phyloP scores from a whole-genome alignment of 1,284 basidiomycete species.

The Caloboletus firmus region DNA sequence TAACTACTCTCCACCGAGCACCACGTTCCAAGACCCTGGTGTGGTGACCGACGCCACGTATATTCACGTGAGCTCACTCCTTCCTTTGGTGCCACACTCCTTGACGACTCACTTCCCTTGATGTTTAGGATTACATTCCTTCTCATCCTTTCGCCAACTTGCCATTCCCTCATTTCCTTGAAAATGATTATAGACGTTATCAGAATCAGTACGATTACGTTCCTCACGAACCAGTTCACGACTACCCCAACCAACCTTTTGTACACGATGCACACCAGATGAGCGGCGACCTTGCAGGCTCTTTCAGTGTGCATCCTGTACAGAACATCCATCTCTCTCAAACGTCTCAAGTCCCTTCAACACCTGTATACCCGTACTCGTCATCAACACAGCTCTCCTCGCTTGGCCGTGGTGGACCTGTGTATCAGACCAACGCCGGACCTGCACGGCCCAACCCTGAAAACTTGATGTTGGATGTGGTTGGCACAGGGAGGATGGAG shows the following conservation, averaged over 20 bases:
- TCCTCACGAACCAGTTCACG: not conserved
- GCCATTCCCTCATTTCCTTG: not conserved
- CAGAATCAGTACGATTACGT: not conserved
- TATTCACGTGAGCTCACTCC: constrained; percentile 5
- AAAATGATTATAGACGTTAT: not conserved
- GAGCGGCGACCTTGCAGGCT: not conserved
- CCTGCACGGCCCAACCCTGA: not conserved
- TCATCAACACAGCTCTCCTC: constrained; percentile 2
- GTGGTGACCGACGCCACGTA: constrained; percentile 8
- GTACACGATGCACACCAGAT: not conserved
- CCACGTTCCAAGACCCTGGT: not conserved
- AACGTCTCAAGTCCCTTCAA: not conserved
- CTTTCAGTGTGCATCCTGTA: not conserved
- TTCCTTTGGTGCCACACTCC: not conserved
- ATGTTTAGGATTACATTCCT: constrained; percentile 6
- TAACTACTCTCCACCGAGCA: not conserved
- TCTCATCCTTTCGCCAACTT: not conserved
- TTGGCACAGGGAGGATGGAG: constrained; percentile 4
- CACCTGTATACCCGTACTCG: not conserved
- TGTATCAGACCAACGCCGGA: not conserved
- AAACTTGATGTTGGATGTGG: not conserved
- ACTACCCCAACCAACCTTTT: not conserved
- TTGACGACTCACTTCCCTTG: not conserved
- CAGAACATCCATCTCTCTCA: constrained; percentile 1
- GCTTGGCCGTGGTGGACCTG: not conserved